These are phyloP conservation scores for Tuber melanosporum DNA, from an alignment of 495 filamentous ascomycete species.

Conservation along the genomic window DNA sequence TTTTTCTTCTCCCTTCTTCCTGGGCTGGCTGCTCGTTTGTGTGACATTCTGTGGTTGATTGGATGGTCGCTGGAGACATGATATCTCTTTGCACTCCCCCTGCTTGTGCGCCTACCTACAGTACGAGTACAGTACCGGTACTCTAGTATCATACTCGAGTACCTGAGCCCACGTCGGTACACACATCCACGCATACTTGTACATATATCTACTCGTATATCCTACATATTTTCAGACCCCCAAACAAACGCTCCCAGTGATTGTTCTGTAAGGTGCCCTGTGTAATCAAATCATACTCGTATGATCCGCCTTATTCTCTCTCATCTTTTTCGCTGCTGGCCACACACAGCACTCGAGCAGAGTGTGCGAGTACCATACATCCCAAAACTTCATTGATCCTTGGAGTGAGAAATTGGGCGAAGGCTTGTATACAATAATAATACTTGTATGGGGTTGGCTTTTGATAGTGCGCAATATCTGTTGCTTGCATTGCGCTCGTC, in stretches of 20 bases:
- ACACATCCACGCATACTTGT: neutral
- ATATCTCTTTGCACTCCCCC: neutral
- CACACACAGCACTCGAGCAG: neutral
- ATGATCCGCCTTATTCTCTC: constrained; percentile 10
- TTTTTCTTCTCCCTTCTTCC: neutral
- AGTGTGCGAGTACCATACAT: neutral
- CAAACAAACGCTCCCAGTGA: neutral
- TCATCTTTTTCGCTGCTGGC: neutral
- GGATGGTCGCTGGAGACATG: neutral
- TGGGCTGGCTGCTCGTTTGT: neutral
- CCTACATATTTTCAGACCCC: neutral
- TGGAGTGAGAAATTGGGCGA: neutral
- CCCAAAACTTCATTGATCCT: neutral
- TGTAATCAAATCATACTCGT: neutral
- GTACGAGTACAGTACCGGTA: no score
- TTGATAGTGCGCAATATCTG: neutral
- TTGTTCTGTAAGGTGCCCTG: neutral
- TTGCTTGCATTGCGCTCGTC: neutral
- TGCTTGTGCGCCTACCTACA: neutral
- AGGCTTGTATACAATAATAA: neutral
- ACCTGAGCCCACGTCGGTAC: no score
- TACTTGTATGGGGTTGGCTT: neutral
- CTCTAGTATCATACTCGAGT: neutral
- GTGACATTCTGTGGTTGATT: neutral
- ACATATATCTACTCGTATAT: neutral